These are phyloP conservation scores for Petasospora rhodanensis DNA, from an alignment of 1,139 yeast genomes.

Conservation along the genomic window DNA sequence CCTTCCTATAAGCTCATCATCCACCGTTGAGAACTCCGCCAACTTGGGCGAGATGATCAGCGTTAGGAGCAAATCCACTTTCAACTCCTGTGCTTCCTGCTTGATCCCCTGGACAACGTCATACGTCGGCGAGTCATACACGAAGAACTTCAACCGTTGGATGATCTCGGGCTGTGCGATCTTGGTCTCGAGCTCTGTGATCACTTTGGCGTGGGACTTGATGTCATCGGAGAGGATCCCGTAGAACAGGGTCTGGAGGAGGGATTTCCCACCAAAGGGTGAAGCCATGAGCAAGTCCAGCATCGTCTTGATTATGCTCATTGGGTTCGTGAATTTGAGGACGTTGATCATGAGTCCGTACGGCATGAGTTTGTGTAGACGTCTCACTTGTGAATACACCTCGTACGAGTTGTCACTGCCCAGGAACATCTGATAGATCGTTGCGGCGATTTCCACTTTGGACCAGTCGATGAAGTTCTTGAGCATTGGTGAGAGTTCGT, in stretches of 20 bases:
- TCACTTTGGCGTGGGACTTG: constrained; percentile 55
- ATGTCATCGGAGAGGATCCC: constrained; percentile 78
- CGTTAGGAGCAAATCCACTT: constrained; percentile 32
- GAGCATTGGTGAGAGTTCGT: constrained; percentile 63
- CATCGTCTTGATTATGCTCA: constrained; percentile 71
- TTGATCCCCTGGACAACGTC: constrained; percentile 31
- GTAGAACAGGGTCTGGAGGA: constrained; percentile 68
- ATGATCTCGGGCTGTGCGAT: constrained; percentile 28
- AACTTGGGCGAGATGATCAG: constrained; percentile 27
- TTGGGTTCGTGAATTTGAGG: constrained; percentile 77
- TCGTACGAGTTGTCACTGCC: constrained; percentile 80
- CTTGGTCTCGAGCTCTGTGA: constrained; percentile 41
- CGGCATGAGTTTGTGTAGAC: constrained; percentile 73
- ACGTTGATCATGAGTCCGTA: constrained; percentile 72
- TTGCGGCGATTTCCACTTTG: constrained; percentile 76
- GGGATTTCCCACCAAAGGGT: constrained; percentile 64
- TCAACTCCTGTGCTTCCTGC: constrained; percentile 31
- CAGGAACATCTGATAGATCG: constrained; percentile 71
- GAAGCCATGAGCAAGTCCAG: constrained; percentile 78
- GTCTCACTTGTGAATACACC: constrained; percentile 59
- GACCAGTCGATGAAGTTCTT: constrained; percentile 75
- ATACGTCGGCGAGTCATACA: constrained; percentile 29
- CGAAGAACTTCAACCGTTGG: constrained; percentile 25
- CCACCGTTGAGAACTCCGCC: constrained; percentile 13
- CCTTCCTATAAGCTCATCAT: constrained; percentile 19